Evolutionary conservation across 2,329 filamentous ascomycete species (phyloP), one percentile per base, ranked within the genome.

Genomic region (Nemania sp.): DNA sequence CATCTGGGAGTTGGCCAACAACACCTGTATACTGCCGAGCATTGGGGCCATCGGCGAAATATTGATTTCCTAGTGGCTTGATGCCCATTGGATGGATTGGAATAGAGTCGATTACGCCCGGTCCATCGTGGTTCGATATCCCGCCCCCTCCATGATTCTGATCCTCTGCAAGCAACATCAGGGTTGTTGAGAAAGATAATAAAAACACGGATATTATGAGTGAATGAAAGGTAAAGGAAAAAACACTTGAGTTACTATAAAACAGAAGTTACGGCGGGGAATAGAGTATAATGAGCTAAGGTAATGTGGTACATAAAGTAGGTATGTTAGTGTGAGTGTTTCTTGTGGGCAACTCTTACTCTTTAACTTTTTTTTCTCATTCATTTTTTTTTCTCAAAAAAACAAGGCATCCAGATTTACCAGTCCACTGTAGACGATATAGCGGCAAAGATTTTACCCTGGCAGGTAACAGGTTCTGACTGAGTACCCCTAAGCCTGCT

Each of bases 11-110:
- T 45, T 80, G 78, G 65, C 86, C 86, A 77, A 97, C 91, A 5
- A 77, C 77, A 18, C 94, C 94, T 69, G 89, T 87, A 45, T 83
- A 85, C 56, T 83, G 79, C 67, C 93, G 92, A 55, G 93, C 87
- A 80, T 92, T 92, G 63, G 84, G 84, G 2, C 83, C 84, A 13
- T 88, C 84, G 22, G 89, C 88, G 51, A 95, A 87, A 56, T 86
- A 90, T 73, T 90, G 90, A 82, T 99, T 98, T 43, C 95, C 96
- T 69, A 92, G 87, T 1, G 96, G 95, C 77, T 94, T 96, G 71
- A 98, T 86, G 35, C 92, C 92, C 54, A 97, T 83, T 43, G 93
- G 93, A 83, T 98, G 95, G 45, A 86, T 84, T 58, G 92, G 91
- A 61, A 97, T 90, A 52, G 88, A 87, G 62, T 77, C 73, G 49